A percentile compares a stretch with the other conserved stretches of the same genome.
Conservation (phyloP, 1,284 basidiomycete genomes). For the Phellinidium pouzarii region DNA sequence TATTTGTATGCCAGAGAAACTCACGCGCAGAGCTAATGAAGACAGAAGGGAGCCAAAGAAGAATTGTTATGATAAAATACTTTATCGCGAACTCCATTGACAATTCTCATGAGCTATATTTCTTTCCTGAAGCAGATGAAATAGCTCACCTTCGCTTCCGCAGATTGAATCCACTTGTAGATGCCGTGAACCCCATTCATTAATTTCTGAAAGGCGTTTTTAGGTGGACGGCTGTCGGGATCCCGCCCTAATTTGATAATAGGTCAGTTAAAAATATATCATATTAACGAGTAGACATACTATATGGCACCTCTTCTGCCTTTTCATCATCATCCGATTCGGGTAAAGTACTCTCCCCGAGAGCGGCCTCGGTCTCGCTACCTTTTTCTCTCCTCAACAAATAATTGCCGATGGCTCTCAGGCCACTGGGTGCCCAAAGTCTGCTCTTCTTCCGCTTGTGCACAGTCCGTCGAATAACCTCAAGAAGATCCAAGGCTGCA, state of each 20-base stretch:
- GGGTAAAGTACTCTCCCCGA: constrained; percentile 6
- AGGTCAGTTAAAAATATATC: background rate
- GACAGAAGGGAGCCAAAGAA: constrained; percentile 51
- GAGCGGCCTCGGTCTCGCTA: constrained; percentile 20
- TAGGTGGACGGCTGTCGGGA: constrained; percentile 43
- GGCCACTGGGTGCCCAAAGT: constrained; percentile 46
- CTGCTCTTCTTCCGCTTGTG: constrained; percentile 34
- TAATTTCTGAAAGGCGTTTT: constrained; percentile 35
- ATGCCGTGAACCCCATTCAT: constrained; percentile 31
- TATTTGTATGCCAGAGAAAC: constrained; percentile 20
- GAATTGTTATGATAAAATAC: constrained; percentile 47
- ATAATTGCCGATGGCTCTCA: constrained; percentile 37
- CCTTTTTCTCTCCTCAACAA: constrained; percentile 25
- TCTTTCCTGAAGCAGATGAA: background rate
- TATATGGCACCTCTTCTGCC: constrained; percentile 24
- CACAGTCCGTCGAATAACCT: constrained; percentile 35
- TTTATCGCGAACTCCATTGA: constrained; percentile 45
- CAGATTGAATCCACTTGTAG: constrained; percentile 37
- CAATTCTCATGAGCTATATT: background rate
- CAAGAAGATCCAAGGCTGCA: constrained; percentile 39
- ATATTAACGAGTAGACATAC: constrained; percentile 26
- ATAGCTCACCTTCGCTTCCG: constrained; percentile 37
- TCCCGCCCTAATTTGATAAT: constrained; percentile 31
- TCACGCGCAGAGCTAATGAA: constrained; percentile 38
- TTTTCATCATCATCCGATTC: constrained; percentile 17